Evolutionary conservation across 495 filamentous ascomycete genomes (phyloP).

Genomic region (Beverwykella pulmonaria): DNA sequence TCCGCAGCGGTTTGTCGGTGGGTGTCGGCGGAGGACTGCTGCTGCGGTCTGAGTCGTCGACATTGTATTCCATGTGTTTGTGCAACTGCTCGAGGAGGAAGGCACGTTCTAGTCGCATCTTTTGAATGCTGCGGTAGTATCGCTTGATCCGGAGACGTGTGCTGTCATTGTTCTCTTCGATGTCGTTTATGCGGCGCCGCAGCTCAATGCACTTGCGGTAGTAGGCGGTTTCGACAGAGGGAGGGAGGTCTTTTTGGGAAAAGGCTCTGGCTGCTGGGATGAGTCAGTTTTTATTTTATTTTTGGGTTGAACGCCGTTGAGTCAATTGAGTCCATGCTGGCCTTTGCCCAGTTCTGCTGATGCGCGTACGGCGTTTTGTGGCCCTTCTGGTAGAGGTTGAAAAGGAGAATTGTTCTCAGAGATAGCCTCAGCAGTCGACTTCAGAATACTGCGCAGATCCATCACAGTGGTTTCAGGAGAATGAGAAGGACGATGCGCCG

Average conservation of each 20-base stretch:
- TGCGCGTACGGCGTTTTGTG: not conserved
- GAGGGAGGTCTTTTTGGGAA: constrained; percentile 60
- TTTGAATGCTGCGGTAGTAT: constrained; percentile 77
- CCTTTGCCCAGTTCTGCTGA: not conserved
- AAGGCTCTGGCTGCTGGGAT: constrained; percentile 13
- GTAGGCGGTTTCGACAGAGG: constrained; percentile 94
- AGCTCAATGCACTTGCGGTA: constrained; percentile 95
- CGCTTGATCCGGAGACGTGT: constrained; percentile 77
- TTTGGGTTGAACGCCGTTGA: not conserved
- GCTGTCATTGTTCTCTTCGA: constrained; percentile 84
- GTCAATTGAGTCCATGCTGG: not conserved
- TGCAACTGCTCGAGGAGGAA: constrained; percentile 87
- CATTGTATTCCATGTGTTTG: constrained; percentile 79
- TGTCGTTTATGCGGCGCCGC: constrained; percentile 84
- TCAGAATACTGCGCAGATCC: too few relatives aligned
- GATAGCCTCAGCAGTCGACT: too few relatives aligned
- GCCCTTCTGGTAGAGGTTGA: too few relatives aligned
- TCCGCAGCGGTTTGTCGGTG: constrained; percentile 79
- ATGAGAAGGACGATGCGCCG: too few relatives aligned
- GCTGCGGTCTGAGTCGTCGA: constrained; percentile 73
- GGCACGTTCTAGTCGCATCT: constrained; percentile 86
- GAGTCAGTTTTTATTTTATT: too few relatives aligned
- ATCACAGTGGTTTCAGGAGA: too few relatives aligned
- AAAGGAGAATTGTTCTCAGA: too few relatives aligned
- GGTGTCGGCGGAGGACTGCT: constrained; percentile 68